Base-by-base conservation (phyloP, 2,329 filamentous ascomycete genomes). In the Cladophialophora bantiana region DNA sequence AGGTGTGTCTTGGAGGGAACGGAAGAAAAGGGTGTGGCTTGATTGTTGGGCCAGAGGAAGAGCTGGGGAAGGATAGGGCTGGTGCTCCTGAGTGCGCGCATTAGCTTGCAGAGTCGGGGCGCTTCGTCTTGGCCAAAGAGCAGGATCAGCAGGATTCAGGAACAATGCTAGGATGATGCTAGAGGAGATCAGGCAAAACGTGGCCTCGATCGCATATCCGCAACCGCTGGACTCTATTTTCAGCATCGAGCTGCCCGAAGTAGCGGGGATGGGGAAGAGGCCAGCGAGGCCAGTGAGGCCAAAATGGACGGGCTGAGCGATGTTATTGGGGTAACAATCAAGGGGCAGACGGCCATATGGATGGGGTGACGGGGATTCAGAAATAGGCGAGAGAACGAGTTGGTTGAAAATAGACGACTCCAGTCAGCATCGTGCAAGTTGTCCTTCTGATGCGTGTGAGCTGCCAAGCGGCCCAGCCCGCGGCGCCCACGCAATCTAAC, bases 181-280 rank as follows among this genome's bases (percentile, higher is more conserved):
- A 38, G 32, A 61, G 57, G 34, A 61, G 64, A 42, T 61, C 48
- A 52, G 57, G 59, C 58, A 55, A 36, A 52, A 59, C 40, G 35
- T 45, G 64, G 54, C 38, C 64, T 59, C 34, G 35, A 62, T 58
- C 45, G 59, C 59, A 62, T 50, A 55, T 48, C 54, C 54, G 58
- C 38, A 66, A 45, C 40, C 64, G 59, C 64, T 56, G 42, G 38
- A 38, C 54, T 67, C 65, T 67, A 67, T 63, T 63, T 63, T 63
- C 65, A 62, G 65, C 60, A 52, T 52, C 53, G 45, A 50, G 34
- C 13, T 55, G 45, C 60, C 65, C 55, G 60, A 40, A 56, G 38
- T 62, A 62, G 64, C 10, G 53, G 45, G 52, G 40, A 58, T 57
- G 53, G 53, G 64, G n/a, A 45, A 54, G 48, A 55, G 64, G 59